Percentiles rank a stretch among this genome's conserved stretches.
Conservation (phyloP, 179 eudicot species). For the Spinacia oleracea region DNA sequence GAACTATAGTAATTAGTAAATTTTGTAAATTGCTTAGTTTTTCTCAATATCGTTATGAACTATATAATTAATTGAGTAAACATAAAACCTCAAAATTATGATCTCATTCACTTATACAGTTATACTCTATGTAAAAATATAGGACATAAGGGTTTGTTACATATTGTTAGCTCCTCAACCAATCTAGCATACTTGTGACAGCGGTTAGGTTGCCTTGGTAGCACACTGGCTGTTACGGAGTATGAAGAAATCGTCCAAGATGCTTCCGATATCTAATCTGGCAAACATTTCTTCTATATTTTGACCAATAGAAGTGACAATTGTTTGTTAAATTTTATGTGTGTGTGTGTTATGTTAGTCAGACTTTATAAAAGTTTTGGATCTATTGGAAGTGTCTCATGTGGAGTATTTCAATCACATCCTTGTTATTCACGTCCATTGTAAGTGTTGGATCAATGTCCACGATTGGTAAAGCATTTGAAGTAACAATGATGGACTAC, state of each 20-base stretch:
- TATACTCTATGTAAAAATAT: conserved; percentile 18
- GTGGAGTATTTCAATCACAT: background rate
- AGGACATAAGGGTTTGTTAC: conserved; percentile 19
- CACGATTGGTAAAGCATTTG: background rate
- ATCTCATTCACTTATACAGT: background rate
- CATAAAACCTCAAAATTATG: background rate
- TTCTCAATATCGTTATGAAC: too few species aligned
- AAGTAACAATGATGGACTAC: background rate
- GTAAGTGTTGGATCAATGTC: too few species aligned
- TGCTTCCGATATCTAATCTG: conserved; percentile 54
- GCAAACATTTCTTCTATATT: conserved; percentile 10
- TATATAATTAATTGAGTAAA: background rate
- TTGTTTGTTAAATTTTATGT: background rate
- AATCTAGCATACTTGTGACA: conserved; percentile 44
- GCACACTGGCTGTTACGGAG: conserved; percentile 75
- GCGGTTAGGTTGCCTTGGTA: conserved; percentile 90
- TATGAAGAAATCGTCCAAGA: conserved; percentile 59
- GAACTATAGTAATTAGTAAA: too few species aligned
- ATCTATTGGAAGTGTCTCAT: background rate
- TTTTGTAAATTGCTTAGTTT: too few species aligned
- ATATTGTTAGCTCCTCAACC: conserved; percentile 25
- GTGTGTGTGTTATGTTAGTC: background rate
- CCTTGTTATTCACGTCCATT: too few species aligned
- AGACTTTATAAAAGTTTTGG: background rate
- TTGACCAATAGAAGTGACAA: background rate